Percentiles rank a stretch among this genome's conserved stretches.
Evolutionary conservation across 1,139 yeast genomes (phyloP).

Genomic region (Nadsonia commutata): DNA sequence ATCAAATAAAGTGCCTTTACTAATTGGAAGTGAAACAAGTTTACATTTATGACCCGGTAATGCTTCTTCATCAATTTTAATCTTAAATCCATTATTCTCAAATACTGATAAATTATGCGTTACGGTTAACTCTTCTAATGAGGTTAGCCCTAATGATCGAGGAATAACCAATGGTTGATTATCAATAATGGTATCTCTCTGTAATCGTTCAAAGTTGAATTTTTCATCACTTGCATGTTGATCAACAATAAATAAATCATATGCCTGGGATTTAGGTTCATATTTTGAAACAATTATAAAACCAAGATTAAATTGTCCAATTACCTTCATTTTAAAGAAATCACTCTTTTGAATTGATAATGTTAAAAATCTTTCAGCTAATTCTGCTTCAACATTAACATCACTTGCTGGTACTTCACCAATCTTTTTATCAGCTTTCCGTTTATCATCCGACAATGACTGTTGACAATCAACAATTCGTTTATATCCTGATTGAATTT

Average conservation of each 20-base stretch:
- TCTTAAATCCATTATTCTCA: constrained; percentile 59
- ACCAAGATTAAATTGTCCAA: constrained; percentile 90
- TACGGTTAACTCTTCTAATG: constrained; percentile 64
- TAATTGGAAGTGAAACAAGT: constrained; percentile 54
- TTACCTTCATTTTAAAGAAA: constrained; percentile 49
- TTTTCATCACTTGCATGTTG: constrained; percentile 98
- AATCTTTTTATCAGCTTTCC: too few species aligned
- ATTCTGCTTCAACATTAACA: constrained; percentile 2
- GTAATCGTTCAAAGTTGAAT: constrained; percentile 66
- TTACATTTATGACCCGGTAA: constrained; percentile 44
- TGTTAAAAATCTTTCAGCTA: constrained; percentile 10
- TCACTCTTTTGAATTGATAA: constrained; percentile 20
- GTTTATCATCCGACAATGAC: too few species aligned
- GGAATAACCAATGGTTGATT: constrained; percentile 66
- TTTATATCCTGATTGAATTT: neutral
- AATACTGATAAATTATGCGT: constrained; percentile 44
- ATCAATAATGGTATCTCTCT: constrained; percentile 38
- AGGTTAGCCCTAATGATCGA: constrained; percentile 44
- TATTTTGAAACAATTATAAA: constrained; percentile 56
- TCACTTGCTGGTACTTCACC: constrained; percentile 1
- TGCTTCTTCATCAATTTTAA: constrained; percentile 34
- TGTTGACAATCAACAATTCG: neutral
- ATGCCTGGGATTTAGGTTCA: constrained; percentile 18
- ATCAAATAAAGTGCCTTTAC: constrained; percentile 55
- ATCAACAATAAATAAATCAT: constrained; percentile 72